A percentile compares a stretch with the other conserved stretches of the same genome.
These are phyloP conservation scores for Fomitopsis pulvina DNA, from an alignment of 768 basidiomycete genomes.

Conservation along the genomic window DNA sequence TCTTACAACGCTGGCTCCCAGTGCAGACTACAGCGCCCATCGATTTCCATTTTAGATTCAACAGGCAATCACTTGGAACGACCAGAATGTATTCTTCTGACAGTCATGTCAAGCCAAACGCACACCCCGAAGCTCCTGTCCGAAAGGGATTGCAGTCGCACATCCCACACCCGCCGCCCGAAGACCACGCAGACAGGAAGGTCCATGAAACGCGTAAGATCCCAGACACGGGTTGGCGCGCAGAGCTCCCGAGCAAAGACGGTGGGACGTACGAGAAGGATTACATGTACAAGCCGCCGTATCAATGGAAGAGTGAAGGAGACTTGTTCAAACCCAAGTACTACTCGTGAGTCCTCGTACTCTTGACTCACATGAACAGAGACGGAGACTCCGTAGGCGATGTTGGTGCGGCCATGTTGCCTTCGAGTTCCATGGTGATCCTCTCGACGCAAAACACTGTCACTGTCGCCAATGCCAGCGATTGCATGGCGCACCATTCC, in stretches of 20 bases:
- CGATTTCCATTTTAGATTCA: too few species aligned
- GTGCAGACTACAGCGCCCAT: too few species aligned
- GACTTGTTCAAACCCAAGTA: conserved; percentile 20
- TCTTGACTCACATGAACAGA: neutral
- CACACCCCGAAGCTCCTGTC: conserved; percentile 11
- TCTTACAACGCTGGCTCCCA: too few species aligned
- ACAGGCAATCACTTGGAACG: too few species aligned
- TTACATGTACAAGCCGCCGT: conserved; percentile 26
- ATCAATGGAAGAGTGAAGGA: conserved; percentile 20
- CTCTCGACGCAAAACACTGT: conserved; percentile 27
- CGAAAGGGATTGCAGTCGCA: conserved; percentile 12
- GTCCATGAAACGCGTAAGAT: conserved; percentile 4
- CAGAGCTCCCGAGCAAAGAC: conserved; percentile 18
- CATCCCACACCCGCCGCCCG: conserved; percentile 19
- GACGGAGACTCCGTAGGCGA: conserved; percentile 7
- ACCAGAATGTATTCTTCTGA: too few species aligned
- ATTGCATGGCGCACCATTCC: conserved; percentile 27
- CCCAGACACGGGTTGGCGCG: conserved; percentile 23
- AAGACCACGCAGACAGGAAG: conserved; percentile 10
- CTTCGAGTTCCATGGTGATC: conserved; percentile 27
- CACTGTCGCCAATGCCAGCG: conserved; percentile 27
- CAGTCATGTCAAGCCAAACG: conserved; percentile 11
- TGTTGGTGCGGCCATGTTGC: conserved; percentile 27
- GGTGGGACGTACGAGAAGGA: conserved; percentile 21
- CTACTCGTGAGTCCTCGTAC: conserved; percentile 10